Conservation (phyloP, 768 basidiomycete genomes). For the Mycena leptocephala region DNA sequence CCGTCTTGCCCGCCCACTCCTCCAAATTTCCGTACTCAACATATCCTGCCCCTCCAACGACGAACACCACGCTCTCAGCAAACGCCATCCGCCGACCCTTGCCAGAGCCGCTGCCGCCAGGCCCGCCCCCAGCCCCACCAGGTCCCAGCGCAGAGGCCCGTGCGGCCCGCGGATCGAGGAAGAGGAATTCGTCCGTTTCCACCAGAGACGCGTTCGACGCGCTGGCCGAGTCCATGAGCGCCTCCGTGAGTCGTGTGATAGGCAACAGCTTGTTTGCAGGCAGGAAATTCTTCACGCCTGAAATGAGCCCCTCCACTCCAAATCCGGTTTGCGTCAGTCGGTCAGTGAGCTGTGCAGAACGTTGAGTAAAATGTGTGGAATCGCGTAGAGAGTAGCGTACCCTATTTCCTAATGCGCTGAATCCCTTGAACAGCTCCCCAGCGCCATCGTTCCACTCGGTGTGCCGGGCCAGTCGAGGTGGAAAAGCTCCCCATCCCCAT, state of each 20-base stretch:
- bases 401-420: slow-evolving; percentile 92
- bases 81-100: slow-evolving; percentile 81
- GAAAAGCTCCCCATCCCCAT: slow-evolving; percentile 84
- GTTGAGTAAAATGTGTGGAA: slow-evolving; percentile 3
- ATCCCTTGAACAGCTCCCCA: slow-evolving; percentile 94
- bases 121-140: slow-evolving; percentile 68
- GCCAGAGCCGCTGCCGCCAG: slow-evolving; percentile 58
- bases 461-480: slow-evolving; percentile 76
- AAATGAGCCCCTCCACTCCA: slow-evolving; percentile 96
- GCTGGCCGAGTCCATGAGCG: slow-evolving; percentile 96
- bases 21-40: slow-evolving; percentile 97
- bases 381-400: slow-evolving; percentile 60
- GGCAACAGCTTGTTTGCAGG: slow-evolving; percentile 95
- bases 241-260: slow-evolving; percentile 94
- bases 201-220: slow-evolving; percentile 95
- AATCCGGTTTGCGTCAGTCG: slow-evolving; percentile 96
- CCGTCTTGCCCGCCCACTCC: slow-evolving; percentile 91
- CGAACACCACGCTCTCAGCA: slow-evolving; percentile 90
- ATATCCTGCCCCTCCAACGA: slow-evolving; percentile 97
- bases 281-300: slow-evolving; percentile 97
- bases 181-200: slow-evolving; percentile 96
- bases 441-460: slow-evolving; percentile 75
- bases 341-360: slow-evolving; percentile 82
- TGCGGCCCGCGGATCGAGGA: slow-evolving; percentile 92
- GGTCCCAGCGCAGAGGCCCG: slow-evolving; percentile 69